These are phyloP conservation scores for Colletotrichum costaricense DNA, from an alignment of 2,329 filamentous ascomycete species.

Conservation along the genomic window DNA sequence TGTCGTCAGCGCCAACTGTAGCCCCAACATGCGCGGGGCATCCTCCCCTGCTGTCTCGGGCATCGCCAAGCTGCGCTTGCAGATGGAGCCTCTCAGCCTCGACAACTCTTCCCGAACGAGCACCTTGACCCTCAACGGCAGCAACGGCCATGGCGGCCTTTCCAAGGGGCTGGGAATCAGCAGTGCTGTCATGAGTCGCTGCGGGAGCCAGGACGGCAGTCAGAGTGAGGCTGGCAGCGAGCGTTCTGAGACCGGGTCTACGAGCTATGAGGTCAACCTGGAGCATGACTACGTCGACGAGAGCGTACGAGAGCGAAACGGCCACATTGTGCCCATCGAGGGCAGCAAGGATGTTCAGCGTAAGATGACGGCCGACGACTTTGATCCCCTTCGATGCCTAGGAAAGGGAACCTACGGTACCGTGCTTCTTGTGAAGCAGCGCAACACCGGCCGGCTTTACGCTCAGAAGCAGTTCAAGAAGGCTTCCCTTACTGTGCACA, in stretches of 20 bases:
- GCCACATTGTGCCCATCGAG: slow-evolving; percentile 60
- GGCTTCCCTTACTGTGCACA: slow-evolving; percentile 93
- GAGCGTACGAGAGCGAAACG: slow-evolving; percentile 59
- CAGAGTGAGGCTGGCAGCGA: slow-evolving; percentile 64
- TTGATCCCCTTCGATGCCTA: slow-evolving; percentile 89
- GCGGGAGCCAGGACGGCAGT: slow-evolving; percentile 66
- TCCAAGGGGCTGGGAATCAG: slow-evolving; percentile 52
- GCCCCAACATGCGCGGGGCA: slow-evolving; percentile 65
- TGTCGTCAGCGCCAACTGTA: slow-evolving; percentile 72
- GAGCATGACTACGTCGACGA: slow-evolving; percentile 87
- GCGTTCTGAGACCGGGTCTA: slow-evolving; percentile 74
- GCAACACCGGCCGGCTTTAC: slow-evolving; percentile 86
- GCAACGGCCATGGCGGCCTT: slow-evolving; percentile 49
- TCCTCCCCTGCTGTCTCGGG: slow-evolving; percentile 72
- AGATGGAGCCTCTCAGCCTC: slow-evolving; percentile 82
- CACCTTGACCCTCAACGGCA: slow-evolving; percentile 66
- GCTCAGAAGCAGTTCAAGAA: slow-evolving; percentile 99
- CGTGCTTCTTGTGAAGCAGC: slow-evolving; percentile 92
- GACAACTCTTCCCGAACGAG: slow-evolving; percentile 65
- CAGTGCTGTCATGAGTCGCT: slow-evolving; percentile 66
- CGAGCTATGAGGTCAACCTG: slow-evolving; percentile 86
- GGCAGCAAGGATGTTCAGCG: slow-evolving; percentile 67
- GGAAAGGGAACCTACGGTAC: slow-evolving; percentile 98
- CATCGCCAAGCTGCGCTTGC: slow-evolving; percentile 84
- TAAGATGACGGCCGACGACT: slow-evolving; percentile 94